phyloP scores from a whole-genome alignment of 805 yeast species.

The Yamadazyma scolyti region DNA sequence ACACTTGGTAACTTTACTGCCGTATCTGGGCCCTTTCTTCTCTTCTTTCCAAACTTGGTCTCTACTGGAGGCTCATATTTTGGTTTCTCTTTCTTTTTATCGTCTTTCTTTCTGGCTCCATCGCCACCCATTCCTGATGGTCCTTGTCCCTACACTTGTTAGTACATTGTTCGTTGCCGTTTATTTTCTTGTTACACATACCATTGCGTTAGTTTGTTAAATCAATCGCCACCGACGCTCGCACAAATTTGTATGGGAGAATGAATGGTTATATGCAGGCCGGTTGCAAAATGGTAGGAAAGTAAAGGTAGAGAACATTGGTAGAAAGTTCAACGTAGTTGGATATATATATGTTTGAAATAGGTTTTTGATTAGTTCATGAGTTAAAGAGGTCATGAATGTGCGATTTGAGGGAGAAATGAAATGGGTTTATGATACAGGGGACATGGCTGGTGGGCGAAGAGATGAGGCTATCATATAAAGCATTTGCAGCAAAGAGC shows the following conservation, averaged over 20 bases:
- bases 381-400: no score
- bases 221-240: slow-evolving; percentile 4
- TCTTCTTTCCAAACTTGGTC: slow-evolving; percentile 87
- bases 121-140: slow-evolving; percentile 55
- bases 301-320: no score
- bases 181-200: slow-evolving; percentile 1
- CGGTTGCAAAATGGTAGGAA: neutral
- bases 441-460: no score
- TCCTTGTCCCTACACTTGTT: slow-evolving; percentile 44
- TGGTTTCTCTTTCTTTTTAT: slow-evolving; percentile 77
- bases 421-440: no score
- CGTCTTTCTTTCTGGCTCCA: slow-evolving; percentile 50
- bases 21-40: slow-evolving; percentile 89
- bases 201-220: slow-evolving; percentile 3
- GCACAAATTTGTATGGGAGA: no score
- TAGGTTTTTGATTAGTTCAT: no score
- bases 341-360: no score
- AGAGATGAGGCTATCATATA: no score
- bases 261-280: neutral
- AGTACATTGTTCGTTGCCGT: slow-evolving; percentile 1
- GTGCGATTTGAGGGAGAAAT: no score
- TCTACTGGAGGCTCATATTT: slow-evolving; percentile 99
- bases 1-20: slow-evolving; percentile 82
- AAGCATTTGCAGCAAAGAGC: no score
- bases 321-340: no score